phyloP scores from a whole-genome alignment of 1,139 yeast genomes.

The Suhomyces maxii region DNA sequence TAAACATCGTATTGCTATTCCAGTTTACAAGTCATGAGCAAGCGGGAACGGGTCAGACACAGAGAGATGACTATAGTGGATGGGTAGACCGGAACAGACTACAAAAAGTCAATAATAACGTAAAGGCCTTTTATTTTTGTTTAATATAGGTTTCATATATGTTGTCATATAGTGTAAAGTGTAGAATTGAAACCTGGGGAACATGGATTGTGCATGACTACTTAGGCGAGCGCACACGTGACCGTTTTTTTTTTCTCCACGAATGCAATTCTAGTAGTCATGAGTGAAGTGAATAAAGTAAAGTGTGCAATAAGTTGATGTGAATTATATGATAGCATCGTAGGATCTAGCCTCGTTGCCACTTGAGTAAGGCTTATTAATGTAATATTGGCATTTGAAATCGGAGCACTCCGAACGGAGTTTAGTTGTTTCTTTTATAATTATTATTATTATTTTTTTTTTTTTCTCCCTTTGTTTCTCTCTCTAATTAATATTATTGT shows the following conservation, averaged over 20 bases:
- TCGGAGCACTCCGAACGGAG: no score
- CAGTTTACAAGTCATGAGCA: background rate
- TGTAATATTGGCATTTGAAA: no score
- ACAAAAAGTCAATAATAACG: no score
- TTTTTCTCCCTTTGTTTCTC: no score
- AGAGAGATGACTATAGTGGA: background rate
- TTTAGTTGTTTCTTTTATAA: no score
- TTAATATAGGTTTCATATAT: background rate
- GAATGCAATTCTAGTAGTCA: background rate
- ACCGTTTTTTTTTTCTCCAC: background rate
- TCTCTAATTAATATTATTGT: slow-evolving; percentile 29
- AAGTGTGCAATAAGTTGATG: no score
- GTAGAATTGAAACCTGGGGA: background rate
- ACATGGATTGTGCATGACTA: background rate
- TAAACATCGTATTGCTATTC: background rate
- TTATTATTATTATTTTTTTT: no score
- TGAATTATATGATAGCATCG: no score
- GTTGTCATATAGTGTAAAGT: no score
- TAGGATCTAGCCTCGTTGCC: no score
- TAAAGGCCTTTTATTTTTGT: background rate
- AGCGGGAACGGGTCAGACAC: background rate
- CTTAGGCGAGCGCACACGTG: background rate
- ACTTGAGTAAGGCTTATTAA: background rate
- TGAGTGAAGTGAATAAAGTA: background rate
- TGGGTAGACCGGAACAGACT: background rate